Evolutionary conservation across 2,329 filamentous ascomycete species (phyloP), one percentile per base, ranked within the genome.

Genomic region (Aspergillus tanneri): DNA sequence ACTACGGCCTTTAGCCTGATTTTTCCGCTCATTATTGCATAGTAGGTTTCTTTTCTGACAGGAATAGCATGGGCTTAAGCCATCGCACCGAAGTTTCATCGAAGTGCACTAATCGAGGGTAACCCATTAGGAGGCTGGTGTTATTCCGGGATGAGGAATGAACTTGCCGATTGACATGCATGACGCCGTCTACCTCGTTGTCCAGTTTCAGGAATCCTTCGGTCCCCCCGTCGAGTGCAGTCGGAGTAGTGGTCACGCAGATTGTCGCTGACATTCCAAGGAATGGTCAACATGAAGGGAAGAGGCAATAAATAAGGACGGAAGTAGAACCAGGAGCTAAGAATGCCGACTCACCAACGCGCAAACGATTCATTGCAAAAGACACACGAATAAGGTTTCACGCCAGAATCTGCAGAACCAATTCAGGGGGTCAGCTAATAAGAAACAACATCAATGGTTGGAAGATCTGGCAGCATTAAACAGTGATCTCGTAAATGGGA

Each of bases 31-130:
- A 22, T 68, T 68, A 46, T 68, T 70, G 57, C 73, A 76, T 16
- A 63, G 59, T 11, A 74, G 57, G 30, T 67, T 67, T 54, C 72
- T 68, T 53, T 74, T 73, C 48, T 65, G 60, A 50, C 73, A 76
- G 4, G 72, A 72, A 27, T 68, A 64, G 49, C 73, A 76, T 12
- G 73, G 73, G 44, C 59, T 70, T 24, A 61, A 56, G 8, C 73
- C 73, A 53, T 76, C 73, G 53, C 73, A 76, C 10, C 73, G 73
- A 14, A 76, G 64, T 50, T 76, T 76, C 68, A 75, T 74, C 18
- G 69, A 63, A 12, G 71, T 75, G 53, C 73, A 76, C 73, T 75
- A 50, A 41, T 16, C 21, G 21, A 22, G 9, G 22, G 4, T 11
- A 12, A 40, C 37, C 38, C 37, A 41, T 49, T 38, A 39, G 36